phyloP scores from a whole-genome alignment of 192 early-diverging fungal genomes.

The Coemansia sp. region DNA sequence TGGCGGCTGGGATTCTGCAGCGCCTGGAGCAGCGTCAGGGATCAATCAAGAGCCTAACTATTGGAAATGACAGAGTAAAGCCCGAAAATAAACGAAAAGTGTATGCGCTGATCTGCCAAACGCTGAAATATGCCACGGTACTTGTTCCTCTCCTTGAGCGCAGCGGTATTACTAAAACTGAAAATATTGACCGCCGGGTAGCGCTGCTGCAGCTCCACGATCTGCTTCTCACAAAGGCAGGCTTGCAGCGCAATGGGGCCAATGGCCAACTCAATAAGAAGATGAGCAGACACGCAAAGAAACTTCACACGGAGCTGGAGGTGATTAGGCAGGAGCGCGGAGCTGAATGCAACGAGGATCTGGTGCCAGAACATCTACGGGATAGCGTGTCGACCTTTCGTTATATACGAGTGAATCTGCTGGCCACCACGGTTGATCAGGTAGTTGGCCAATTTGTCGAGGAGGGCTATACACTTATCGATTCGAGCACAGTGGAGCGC shows the following conservation, averaged over 20 bases:
- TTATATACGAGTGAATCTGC: slow-evolving; percentile 88
- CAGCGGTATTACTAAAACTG: slow-evolving; percentile 21
- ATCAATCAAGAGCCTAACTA: slow-evolving; percentile 74
- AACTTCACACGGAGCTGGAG: slow-evolving; percentile 75
- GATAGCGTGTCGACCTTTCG: slow-evolving; percentile 64
- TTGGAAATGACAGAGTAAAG: slow-evolving; percentile 61
- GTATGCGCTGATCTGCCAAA: slow-evolving; percentile 90
- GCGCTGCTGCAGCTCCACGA: slow-evolving; percentile 82
- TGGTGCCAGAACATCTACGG: slow-evolving; percentile 62
- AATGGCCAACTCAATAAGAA: slow-evolving; percentile 62
- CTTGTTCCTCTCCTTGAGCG: slow-evolving; percentile 25
- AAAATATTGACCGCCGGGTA: slow-evolving; percentile 50
- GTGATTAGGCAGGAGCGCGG: slow-evolving; percentile 71
- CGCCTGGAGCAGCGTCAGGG: slow-evolving; percentile 69
- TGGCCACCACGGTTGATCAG: slow-evolving; percentile 67
- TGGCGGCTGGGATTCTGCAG: slow-evolving; percentile 74
- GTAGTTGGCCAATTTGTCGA: slow-evolving; percentile 62
- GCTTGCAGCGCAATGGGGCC: slow-evolving; percentile 60
- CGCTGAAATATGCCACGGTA: slow-evolving; percentile 66
- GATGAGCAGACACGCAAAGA: slow-evolving; percentile 65
- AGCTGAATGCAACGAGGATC: slow-evolving; percentile 64
- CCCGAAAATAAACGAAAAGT: slow-evolving; percentile 77
- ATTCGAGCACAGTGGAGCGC: slow-evolving; percentile 6
- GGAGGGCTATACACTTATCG: slow-evolving; percentile 59
- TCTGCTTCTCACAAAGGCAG: slow-evolving; percentile 73